Evolutionary conservation across 116 monocot species (phyloP).

Genomic region (Phalaenopsis hybrid): DNA sequence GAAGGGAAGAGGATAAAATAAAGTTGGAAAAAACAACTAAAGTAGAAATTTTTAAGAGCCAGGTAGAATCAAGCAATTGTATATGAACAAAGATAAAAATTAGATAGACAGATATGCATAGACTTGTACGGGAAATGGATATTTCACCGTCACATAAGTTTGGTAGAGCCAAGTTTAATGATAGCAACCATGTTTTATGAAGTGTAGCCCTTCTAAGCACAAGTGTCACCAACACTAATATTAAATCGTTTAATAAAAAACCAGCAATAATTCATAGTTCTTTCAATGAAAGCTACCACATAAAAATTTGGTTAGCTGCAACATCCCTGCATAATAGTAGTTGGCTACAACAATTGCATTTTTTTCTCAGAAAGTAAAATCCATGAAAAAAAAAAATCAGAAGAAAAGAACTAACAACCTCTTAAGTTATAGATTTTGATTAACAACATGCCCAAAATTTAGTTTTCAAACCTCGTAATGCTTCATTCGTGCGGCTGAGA

Average conservation of each 20-base stretch:
- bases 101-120: neutral
- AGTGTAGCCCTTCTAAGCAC: neutral
- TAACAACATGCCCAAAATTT: neutral
- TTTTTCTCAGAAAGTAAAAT: neutral
- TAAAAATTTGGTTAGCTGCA: neutral
- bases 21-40: no score
- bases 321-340: neutral
- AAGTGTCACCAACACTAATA: neutral
- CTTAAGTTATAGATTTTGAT: neutral
- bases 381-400: neutral
- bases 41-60: neutral
- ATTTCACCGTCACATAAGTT: neutral
- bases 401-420: neutral
- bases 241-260: neutral
- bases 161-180: neutral
- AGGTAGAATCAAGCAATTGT: neutral
- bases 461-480: slow-evolving; percentile 29
- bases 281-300: neutral
- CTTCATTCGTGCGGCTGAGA: slow-evolving; percentile 15
- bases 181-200: neutral
- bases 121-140: neutral
- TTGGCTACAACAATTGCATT: neutral
- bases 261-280: neutral
- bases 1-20: no score
- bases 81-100: neutral